These are phyloP conservation scores for Aureobasidium subglaciale DNA, from an alignment of 2,329 filamentous ascomycete species.

Conservation along the genomic window DNA sequence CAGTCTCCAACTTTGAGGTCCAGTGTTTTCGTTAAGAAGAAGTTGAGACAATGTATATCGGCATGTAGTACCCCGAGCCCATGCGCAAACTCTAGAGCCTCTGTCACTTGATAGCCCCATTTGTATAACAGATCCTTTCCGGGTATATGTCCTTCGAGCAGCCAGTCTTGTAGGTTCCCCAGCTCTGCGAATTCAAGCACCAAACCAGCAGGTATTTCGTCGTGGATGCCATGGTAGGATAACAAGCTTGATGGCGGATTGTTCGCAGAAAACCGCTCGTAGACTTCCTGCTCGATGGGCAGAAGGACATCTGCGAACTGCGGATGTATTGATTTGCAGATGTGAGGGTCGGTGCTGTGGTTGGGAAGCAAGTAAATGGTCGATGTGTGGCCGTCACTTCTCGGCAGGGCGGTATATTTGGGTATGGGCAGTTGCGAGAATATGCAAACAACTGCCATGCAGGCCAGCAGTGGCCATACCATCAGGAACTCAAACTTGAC, in stretches of 20 bases:
- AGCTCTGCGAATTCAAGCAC: conserved; percentile 10
- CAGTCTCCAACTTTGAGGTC: conserved; percentile 18
- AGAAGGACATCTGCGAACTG: conserved; percentile 1
- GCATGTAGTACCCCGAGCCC: conserved; percentile 1
- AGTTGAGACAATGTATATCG: conserved; percentile 15
- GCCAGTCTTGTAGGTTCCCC: conserved; percentile 5
- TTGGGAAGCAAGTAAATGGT: neutral
- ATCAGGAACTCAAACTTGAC: too few relatives aligned
- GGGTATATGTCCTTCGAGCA: neutral
- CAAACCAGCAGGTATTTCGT: neutral
- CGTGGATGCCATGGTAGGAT: conserved; percentile 13
- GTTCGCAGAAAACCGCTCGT: conserved; percentile 14
- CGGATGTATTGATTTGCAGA: conserved; percentile 1
- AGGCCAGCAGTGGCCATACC: too few relatives aligned
- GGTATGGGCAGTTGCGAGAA: too few relatives aligned
- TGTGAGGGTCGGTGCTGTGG: neutral
- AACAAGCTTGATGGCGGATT: conserved; percentile 11
- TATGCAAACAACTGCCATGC: too few relatives aligned
- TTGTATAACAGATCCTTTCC: neutral
- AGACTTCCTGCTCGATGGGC: conserved; percentile 9
- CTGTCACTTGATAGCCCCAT: conserved; percentile 5
- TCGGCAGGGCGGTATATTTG: neutral
- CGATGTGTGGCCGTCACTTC: neutral
- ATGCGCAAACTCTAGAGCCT: conserved; percentile 15
- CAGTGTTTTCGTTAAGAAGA: conserved; percentile 12